Evolutionary conservation across 2,329 filamentous ascomycete species (phyloP).

Genomic region (Fusarium lyarnte): DNA sequence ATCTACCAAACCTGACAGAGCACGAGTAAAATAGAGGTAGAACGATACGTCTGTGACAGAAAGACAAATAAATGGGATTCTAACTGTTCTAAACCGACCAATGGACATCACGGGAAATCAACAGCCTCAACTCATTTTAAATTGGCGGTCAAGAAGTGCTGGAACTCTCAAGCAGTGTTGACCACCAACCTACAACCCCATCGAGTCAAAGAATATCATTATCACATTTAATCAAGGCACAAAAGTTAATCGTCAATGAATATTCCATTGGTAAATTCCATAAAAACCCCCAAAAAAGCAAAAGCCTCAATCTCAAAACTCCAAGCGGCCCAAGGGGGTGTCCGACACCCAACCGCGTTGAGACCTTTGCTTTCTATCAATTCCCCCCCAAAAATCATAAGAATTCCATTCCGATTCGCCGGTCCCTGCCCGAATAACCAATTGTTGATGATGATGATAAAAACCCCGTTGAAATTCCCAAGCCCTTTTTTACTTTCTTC

Average conservation of each 20-base stretch:
- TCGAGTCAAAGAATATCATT: not conserved
- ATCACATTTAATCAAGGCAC: not conserved
- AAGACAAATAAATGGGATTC: too few species aligned
- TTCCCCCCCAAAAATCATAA: slow-evolving; percentile 1
- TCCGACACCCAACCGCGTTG: slow-evolving; percentile 18
- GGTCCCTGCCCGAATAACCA: not conserved
- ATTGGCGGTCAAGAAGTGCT: not conserved
- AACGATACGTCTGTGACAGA: not conserved
- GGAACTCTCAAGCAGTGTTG: not conserved
- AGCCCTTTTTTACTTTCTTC: slow-evolving; percentile 7
- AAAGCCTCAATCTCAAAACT: slow-evolving; percentile 32
- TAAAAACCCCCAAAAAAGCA: slow-evolving; percentile 14
- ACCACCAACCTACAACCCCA: not conserved
- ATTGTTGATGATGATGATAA: not conserved
- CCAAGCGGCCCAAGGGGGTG: slow-evolving; percentile 15
- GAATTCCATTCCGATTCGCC: slow-evolving; percentile 14
- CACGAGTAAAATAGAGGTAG: not conserved
- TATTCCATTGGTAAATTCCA: slow-evolving; percentile 22
- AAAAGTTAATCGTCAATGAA: slow-evolving; percentile 12
- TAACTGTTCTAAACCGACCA: not conserved
- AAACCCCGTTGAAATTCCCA: not conserved
- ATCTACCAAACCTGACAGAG: not conserved
- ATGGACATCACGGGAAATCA: not conserved
- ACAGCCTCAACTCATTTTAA: not conserved
- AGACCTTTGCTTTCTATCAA: slow-evolving; percentile 37